These are phyloP conservation scores for Plantago elongata DNA, from an alignment of 257 asterid species.

Conservation along the genomic window DNA sequence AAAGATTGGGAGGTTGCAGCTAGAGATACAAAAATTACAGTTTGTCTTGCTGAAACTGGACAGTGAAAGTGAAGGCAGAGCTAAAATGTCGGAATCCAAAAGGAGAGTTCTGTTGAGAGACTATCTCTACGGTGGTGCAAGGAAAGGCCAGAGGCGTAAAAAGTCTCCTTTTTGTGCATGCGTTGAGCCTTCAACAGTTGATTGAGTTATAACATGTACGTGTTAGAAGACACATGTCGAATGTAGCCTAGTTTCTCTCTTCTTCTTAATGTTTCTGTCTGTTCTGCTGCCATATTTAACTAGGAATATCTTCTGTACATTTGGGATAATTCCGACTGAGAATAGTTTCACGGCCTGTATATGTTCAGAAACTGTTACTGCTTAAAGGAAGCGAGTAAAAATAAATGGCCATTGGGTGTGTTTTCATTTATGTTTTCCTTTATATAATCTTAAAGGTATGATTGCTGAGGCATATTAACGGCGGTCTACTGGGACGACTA, in stretches of 20 bases:
- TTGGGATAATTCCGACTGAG: constrained; percentile 16
- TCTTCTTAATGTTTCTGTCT: constrained; percentile 9
- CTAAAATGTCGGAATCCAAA: constrained; percentile 32
- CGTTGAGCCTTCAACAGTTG: constrained; percentile 44
- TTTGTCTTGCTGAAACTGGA: constrained; percentile 46
- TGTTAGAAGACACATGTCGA: constrained; percentile 5
- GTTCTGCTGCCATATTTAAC: not conserved
- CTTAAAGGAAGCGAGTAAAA: constrained; percentile 1
- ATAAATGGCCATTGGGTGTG: not conserved
- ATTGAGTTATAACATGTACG: constrained; percentile 26
- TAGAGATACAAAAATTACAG: constrained; percentile 59
- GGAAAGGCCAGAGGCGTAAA: constrained; percentile 37
- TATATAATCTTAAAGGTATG: no score
- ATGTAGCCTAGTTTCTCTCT: constrained; percentile 10
- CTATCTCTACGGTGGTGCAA: constrained; percentile 39
- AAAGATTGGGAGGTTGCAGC: constrained; percentile 53
- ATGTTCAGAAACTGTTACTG: constrained; percentile 20
- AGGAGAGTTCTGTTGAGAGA: constrained; percentile 47
- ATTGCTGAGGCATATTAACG: no score
- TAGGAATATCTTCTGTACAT: constrained; percentile 18
- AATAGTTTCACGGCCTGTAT: constrained; percentile 21
- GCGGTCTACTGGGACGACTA: no score
- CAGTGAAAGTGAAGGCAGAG: constrained; percentile 32
- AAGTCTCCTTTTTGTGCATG: constrained; percentile 40
- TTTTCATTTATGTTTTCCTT: not conserved